Base-by-base conservation (phyloP, 2,329 filamentous ascomycete genomes). In the Paraphoma sp. region DNA sequence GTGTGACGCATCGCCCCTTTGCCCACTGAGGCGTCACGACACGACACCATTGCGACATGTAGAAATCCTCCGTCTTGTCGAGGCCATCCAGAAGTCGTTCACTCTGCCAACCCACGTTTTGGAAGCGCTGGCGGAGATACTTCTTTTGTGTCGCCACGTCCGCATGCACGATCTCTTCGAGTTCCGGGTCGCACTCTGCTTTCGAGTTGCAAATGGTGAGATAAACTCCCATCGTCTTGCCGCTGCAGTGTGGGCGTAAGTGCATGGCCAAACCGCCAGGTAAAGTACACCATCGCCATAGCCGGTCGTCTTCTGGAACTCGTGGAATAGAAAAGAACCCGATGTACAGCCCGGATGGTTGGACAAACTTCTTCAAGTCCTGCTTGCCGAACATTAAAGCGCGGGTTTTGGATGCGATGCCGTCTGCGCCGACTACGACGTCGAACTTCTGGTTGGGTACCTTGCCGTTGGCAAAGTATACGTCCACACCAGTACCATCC, bases 21-120 rank as follows among this genome's bases (percentile, higher is more conserved):
- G 71, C 80, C 82, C 79, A 86, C 4, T 59, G 61, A 0, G 77
- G 65, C 51, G 82, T 56, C 42, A 79, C 79, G 30, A 87, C 79
- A 31, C 81, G 76, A 0, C 74, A 78, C 44, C 83, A 67, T 4
- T 76, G 70, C 17, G 78, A 64, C 52, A 74, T 75, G 72, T 84
- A 85, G 57, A 85, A 83, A 59, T 84, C 79, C 1, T 78, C 65
- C 4, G 74, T 56, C 36, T 59, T 45, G 3, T 74, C 62, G 68
- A 87, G 71, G 0, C 68, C 76, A 1, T 78, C 63, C 1, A 87
- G 33, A 1, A 86, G 63, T 14, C 80, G 60, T 0, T 78, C 64
- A 0, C 75, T 66, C 54, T 81, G 66, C 83, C 82, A 86, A 1
- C 81, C 82, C 0, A 73, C 73, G 44, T 76, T 80, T 2, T 63